Evolutionary conservation across 192 early-diverging fungal genomes (phyloP).

Genomic region (Coemansia sp.): DNA sequence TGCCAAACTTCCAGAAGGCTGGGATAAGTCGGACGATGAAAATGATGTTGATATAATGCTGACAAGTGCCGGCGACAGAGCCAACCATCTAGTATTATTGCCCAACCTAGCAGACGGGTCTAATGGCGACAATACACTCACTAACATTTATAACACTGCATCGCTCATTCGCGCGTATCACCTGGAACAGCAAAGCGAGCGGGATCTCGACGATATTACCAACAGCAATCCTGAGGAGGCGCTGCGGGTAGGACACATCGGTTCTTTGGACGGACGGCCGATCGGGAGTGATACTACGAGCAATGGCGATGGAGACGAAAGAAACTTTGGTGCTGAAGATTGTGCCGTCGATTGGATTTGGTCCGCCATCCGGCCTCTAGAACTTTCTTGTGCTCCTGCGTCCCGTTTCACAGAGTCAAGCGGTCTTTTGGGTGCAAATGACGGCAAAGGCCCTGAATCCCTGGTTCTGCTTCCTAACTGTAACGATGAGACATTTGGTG

Average conservation of each 20-base stretch:
- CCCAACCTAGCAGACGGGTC: neutral
- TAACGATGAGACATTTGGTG: conserved; percentile 30
- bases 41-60: conserved; percentile 22
- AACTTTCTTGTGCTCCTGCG: conserved; percentile 44
- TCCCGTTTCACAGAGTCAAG: conserved; percentile 26
- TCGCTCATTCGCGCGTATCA: conserved; percentile 20
- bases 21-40: conserved; percentile 29
- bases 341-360: conserved; percentile 46
- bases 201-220: neutral
- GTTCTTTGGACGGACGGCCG: too few species aligned
- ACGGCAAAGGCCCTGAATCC: neutral
- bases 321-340: conserved; percentile 8
- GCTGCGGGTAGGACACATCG: too few species aligned
- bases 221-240: neutral
- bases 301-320: neutral
- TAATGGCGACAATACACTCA: neutral
- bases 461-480: conserved; percentile 34
- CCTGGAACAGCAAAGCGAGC: conserved; percentile 16
- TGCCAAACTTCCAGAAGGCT: conserved; percentile 20
- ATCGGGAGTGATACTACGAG: neutral
- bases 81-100: neutral
- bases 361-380: conserved; percentile 40
- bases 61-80: conserved; percentile 22
- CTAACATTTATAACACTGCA: conserved; percentile 10
- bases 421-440: neutral